Evolutionary conservation across 1,139 yeast species (phyloP).

Genomic region (Ogataea hybrid): DNA sequence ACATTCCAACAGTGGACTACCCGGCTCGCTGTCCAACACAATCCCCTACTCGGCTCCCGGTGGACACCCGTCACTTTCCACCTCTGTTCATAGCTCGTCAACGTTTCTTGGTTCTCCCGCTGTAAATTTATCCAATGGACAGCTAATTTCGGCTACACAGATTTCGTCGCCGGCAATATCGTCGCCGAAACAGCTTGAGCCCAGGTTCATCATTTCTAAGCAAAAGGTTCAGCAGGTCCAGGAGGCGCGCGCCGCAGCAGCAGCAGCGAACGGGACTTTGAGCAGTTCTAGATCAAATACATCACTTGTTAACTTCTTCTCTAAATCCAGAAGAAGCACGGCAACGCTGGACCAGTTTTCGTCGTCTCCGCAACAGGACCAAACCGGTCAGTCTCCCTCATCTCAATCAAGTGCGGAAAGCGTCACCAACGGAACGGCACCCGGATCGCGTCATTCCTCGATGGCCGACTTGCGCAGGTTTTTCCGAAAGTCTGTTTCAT

Average conservation of each 20-base stretch:
- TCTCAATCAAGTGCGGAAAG: constrained; percentile 29
- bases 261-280: constrained; percentile 4
- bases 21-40: constrained; percentile 47
- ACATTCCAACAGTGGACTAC: constrained; percentile 45
- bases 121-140: constrained; percentile 58
- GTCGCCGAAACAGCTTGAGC: constrained; percentile 48
- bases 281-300: constrained; percentile 38
- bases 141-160: constrained; percentile 56
- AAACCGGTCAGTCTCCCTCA: constrained; percentile 28
- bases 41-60: constrained; percentile 79
- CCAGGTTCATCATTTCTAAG: constrained; percentile 72
- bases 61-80: constrained; percentile 35
- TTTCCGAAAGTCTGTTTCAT: constrained; percentile 47
- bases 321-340: constrained; percentile 38
- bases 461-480: constrained; percentile 78
- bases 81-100: constrained; percentile 13
- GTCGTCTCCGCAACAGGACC: constrained; percentile 26
- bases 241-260: constrained; percentile 32
- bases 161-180: constrained; percentile 70
- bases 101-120: constrained; percentile 14
- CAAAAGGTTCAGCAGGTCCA: constrained; percentile 63
- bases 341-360: constrained; percentile 23
- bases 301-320: constrained; percentile 50
- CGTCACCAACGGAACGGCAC: constrained; percentile 11
- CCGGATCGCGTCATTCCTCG: constrained; percentile 52